These are phyloP conservation scores for Globisporangium paroecandrum DNA, from an alignment of 352 stramenopile genomes.

Conservation along the genomic window DNA sequence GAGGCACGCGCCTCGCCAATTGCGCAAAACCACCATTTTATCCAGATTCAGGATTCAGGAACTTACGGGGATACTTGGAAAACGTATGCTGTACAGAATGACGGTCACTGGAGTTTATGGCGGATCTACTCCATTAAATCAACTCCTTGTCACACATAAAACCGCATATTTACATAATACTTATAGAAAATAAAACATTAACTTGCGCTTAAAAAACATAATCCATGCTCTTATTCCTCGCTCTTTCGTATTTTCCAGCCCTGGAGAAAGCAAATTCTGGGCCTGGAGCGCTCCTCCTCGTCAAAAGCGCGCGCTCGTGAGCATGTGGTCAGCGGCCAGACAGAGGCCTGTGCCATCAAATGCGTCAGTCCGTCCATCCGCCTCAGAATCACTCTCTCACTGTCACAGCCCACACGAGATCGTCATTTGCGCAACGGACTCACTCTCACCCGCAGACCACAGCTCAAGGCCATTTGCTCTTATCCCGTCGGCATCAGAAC, in stretches of 20 bases:
- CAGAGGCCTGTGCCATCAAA: background rate
- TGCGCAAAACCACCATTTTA: background rate
- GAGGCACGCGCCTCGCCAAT: conserved; percentile 1
- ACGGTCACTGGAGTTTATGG: background rate
- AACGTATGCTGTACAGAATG: background rate
- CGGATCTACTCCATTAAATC: background rate
- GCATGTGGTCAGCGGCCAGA: background rate
- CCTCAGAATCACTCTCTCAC: background rate
- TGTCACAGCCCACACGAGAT: background rate
- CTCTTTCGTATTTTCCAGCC: background rate
- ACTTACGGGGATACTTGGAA: background rate
- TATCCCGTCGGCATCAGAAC: conserved; percentile 3
- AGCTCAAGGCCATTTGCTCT: conserved; percentile 2
- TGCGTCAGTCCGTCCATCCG: conserved; percentile 4
- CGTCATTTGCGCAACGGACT: conserved; percentile 3
- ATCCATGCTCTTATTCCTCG: background rate
- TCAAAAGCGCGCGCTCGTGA: background rate
- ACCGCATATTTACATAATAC: background rate
- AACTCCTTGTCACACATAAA: background rate
- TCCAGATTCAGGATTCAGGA: conserved; percentile 1
- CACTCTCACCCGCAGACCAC: background rate
- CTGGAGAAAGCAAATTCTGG: background rate
- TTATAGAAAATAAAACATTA: background rate
- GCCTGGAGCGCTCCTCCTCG: background rate
- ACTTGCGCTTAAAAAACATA: background rate